A percentile compares a stretch with the other conserved stretches of the same genome.
Evolutionary conservation across 805 yeast genomes (phyloP).

Genomic region (Schwanniomyces sp.): DNA sequence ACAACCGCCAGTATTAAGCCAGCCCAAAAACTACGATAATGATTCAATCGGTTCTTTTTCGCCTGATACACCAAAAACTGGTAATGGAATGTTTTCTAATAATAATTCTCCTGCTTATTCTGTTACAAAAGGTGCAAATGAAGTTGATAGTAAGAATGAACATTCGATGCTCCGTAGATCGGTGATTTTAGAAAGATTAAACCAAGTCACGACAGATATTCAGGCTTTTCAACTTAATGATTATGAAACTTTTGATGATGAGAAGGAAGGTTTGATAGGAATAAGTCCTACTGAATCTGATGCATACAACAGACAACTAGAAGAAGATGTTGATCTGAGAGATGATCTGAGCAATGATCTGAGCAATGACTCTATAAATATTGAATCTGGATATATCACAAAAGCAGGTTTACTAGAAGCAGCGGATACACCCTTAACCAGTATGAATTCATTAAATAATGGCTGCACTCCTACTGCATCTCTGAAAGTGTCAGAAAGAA

Average conservation of each 20-base stretch:
- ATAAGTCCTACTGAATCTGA: background rate
- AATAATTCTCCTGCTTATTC: conserved; percentile 8
- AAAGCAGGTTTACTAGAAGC: background rate
- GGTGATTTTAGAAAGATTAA: conserved; percentile 35
- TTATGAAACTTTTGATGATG: conserved; percentile 9
- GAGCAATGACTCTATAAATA: background rate
- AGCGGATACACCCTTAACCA: conserved; percentile 36
- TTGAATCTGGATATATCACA: background rate
- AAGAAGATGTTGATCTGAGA: background rate
- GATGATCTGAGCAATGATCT: background rate
- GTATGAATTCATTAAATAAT: conserved; percentile 27
- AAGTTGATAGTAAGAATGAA: conserved; percentile 7
- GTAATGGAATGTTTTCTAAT: background rate
- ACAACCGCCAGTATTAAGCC: background rate
- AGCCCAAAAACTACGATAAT: conserved; percentile 12
- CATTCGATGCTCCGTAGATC: conserved; percentile 28
- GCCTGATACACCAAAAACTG: conserved; percentile 35
- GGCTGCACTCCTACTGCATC: conserved; percentile 21
- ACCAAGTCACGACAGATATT: conserved; percentile 39
- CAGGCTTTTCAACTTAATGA: conserved; percentile 26
- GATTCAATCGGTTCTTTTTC: conserved; percentile 38
- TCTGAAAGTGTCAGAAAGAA: conserved; percentile 34
- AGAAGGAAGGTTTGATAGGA: background rate
- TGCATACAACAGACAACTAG: background rate
- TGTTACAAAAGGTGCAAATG: background rate